Evolutionary conservation across 2,329 filamentous ascomycete species (phyloP), one percentile per base, ranked within the genome.

Genomic region (Zasmidium angulare): DNA sequence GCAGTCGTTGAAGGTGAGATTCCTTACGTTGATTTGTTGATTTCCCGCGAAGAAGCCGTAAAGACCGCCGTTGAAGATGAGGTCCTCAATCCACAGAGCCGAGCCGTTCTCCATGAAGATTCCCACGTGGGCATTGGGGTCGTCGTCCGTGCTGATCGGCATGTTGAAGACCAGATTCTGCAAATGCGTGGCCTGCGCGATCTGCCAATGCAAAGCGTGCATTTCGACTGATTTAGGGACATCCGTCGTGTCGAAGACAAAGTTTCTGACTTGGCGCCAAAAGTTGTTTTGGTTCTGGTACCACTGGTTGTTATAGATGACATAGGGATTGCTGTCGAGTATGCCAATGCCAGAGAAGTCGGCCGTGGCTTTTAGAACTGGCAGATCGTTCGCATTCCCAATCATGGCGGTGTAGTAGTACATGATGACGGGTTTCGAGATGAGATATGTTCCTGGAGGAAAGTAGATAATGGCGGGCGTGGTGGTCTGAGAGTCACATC

Each of bases 321-420:
- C 66, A 55, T 75, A 75, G 1, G 67, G 66, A 49, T 75, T 71
- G 2, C 65, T 62, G 57, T 74, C 71, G 23, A 74, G 58, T 1
- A 75, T 55, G 17, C 68, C 72, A 20, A 70, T 69, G 22, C 68
- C 72, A 17, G 63, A 62, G 59, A 75, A 75, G 23, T 66, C 63
- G 1, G 68, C 46, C 4, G 66, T 47, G 43, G 68, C 73, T 51
- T 66, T 66, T 26, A 71, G 66, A 12, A 95, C 89, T 66, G 93
- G 93, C 12, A 88, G 76, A 63, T 84, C 80, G 69, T 84, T 72
- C 52, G 88, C 87, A 78, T 98, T 92, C 58, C 93, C 93, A 36
- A 97, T 81, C 62, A 98, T 85, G 74, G 96, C 91, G 9, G 93
- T 96, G 79, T 96, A 96, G 82, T 98, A 98, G 76, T 88, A 89